Evolutionary conservation across 139 green algal species (phyloP).

Genomic region (Chlorella ohadii): DNA sequence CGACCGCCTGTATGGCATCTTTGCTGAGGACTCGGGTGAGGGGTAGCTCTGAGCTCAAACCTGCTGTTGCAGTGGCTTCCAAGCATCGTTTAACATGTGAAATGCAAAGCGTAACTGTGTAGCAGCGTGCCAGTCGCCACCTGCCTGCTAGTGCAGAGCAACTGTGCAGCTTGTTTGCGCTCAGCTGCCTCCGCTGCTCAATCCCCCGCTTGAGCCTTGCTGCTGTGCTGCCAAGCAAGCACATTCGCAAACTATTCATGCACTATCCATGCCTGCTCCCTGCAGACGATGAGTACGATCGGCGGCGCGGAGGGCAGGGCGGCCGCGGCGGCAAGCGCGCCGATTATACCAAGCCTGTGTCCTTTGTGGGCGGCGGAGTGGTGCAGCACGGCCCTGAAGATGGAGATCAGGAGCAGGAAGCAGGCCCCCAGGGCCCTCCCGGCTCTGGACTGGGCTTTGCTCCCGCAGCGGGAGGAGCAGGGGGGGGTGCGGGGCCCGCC

Average conservation of each 20-base stretch:
- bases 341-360: conserved; percentile 79
- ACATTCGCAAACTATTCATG: no score
- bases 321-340: conserved; percentile 38
- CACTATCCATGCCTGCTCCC: background rate
- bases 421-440: background rate
- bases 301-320: conserved; percentile 39
- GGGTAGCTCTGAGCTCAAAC: no score
- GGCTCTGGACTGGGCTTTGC: background rate
- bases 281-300: conserved; percentile 45
- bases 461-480: background rate
- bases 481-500: background rate
- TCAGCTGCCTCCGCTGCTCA: no score
- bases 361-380: conserved; percentile 74
- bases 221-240: no score
- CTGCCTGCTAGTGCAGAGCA: no score
- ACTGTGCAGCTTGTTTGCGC: no score
- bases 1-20: conserved; percentile 90
- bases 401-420: background rate
- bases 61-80: no score
- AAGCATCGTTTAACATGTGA: no score
- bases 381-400: conserved; percentile 31
- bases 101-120: no score
- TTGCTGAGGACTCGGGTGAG: conserved; percentile 58
- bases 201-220: no score
- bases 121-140: no score